Base-by-base conservation (phyloP, 2,329 filamentous ascomycete species). In the Tolypocladium cylindrosporum region DNA sequence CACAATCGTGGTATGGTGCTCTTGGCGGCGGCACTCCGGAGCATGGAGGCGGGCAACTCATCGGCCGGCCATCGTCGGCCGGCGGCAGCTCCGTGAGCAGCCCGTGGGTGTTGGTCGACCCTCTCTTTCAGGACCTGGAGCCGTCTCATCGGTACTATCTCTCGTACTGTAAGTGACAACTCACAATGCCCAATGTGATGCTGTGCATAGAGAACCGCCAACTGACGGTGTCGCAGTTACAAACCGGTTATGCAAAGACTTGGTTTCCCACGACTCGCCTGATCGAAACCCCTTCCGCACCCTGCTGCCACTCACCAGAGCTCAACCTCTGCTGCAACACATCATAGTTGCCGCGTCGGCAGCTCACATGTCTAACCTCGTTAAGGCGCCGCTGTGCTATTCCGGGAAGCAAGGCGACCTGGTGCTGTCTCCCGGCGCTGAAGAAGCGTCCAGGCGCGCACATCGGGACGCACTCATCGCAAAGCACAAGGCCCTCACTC, bases 81-180 rank as follows among this genome's bases (percentile, higher is more conserved):
- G 60, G 57, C n/a, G 54, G 24, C 24, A 41, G 60, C 54, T 58
- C 59, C 27, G 61, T 64, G 55, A 58, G 62, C 52, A 64, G 64
- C 40, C 70, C 76, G 6, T 73, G 74, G 69, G 64, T 68, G 24
- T 68, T 80, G 56, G 69, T 74, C 54, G 76, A 77, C 61, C 75
- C 74, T 54, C 60, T 76, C 39, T 75, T 72, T 60, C 74, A 87
- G 81, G 72, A 84, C 74, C 62, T 85, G 76, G 39, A 78, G 78
- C 41, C 74, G 79, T 39, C 69, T 51, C 68, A 75, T 59, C 69
- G 74, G 16, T 68, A 74, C 61, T 76, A 76, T 58, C 67, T 76
- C 54, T 70, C 70, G 54, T 76, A 76, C 61, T 76, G 74, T 76
- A 68, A 58, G 69, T 64, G 56, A 48, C 9, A 57, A 55, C 52